Evolutionary conservation across 148 eudicot species (phyloP).

Genomic region (Rhododendron ovatum): DNA sequence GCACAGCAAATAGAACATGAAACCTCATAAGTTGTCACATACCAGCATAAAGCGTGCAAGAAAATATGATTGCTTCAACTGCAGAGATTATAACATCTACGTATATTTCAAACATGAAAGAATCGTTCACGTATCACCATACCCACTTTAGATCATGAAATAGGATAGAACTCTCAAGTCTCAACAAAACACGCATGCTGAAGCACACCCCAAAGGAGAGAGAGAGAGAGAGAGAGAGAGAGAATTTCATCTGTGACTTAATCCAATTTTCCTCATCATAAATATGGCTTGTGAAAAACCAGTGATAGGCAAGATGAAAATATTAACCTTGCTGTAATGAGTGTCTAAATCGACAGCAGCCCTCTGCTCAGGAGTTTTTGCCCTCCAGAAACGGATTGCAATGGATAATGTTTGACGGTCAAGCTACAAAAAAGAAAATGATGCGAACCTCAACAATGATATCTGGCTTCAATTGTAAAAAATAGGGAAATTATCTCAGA

Average conservation of each 20-base stretch:
- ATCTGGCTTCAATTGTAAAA: not conserved
- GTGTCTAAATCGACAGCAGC: slow-evolving; percentile 99
- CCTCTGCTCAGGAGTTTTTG: slow-evolving; percentile 91
- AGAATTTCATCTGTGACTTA: not conserved
- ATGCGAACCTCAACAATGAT: not conserved
- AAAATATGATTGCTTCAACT: not conserved
- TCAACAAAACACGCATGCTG: not conserved
- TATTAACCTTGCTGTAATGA: slow-evolving; percentile 74
- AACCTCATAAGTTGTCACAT: slow-evolving; percentile 2
- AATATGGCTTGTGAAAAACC: not conserved
- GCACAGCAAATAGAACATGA: slow-evolving; percentile 22
- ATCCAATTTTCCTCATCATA: not conserved
- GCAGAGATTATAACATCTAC: not conserved
- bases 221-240: not conserved
- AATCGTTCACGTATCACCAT: not conserved
- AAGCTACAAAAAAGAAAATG: slow-evolving; percentile 41
- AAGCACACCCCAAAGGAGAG: not conserved
- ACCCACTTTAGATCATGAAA: not conserved
- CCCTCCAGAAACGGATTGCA: slow-evolving; percentile 75
- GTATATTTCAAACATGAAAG: not conserved
- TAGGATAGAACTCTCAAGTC: not conserved
- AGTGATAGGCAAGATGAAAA: not conserved
- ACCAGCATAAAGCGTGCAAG: not conserved
- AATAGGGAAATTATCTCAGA: not conserved
- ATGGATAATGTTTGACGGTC: slow-evolving; percentile 69